Evolutionary conservation across 148 eudicot genomes (phyloP), one percentile per base, ranked within the genome.

Genomic region (Spergularia marina): DNA sequence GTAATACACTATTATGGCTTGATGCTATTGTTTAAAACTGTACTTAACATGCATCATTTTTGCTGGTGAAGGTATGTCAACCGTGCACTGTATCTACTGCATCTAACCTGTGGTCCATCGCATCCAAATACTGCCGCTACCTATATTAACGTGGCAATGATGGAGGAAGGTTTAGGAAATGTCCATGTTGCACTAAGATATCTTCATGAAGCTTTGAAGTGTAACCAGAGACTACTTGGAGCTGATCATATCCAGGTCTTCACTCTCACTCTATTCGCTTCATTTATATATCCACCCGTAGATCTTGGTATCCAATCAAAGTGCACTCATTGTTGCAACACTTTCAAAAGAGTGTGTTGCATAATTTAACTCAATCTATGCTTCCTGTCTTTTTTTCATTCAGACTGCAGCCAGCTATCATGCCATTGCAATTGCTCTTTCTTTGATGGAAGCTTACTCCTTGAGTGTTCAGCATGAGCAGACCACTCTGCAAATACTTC

Each of bases 351-450:
- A 23, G 25, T 7, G 44, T 41, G 1, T 2, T 4, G 59, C 69
- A 51, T 41, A 52, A 30, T 66, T 71, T 67, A 61, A 65, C 53
- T 55, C 52, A 41, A 49, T 58, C 10, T 62, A 5, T 65, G 14
- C 10, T 14, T 71, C 51, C 30, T 68, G 25, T 23, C 25, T 0
- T 30, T 82, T 73, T 39, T 60, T 69, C 13, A 67, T 82, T 34
- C 83, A 93, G 98, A 93, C 98, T 77, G 98, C 98, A 75, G 98
- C 98, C 23, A 91, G 98, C 83, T 93, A 93, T 83, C 98, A 93
- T 83, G 98, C 98, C 55, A 93, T 93, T 51, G 98, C 98, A 71
- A 93, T 93, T 75, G 98, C 98, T 60, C 83, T 93, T n/a, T 93
- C 98, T 74, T 87, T 93, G 74, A 91, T 93, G 98, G 98, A 93